Percentiles rank a stretch among this genome's conserved stretches.
Evolutionary conservation across 2,329 filamentous ascomycete species (phyloP).

Genomic region (Aspergillus amoenus): DNA sequence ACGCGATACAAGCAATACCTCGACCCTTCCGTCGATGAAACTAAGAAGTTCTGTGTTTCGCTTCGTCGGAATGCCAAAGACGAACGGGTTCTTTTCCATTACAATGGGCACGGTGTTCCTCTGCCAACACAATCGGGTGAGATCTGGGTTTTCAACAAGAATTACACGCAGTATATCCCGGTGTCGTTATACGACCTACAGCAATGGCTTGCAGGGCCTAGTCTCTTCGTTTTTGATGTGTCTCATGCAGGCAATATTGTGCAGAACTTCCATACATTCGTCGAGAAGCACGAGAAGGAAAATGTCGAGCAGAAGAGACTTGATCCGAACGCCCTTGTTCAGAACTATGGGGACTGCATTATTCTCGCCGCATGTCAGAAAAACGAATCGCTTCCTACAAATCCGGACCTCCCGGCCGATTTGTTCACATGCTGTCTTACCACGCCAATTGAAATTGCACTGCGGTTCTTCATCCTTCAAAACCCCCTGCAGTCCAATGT

Average conservation of each 20-base stretch:
- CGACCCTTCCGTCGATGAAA: constrained; percentile 95
- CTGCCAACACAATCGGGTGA: constrained; percentile 94
- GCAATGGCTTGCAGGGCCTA: constrained; percentile 91
- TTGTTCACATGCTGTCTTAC: constrained; percentile 95
- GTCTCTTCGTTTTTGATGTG: constrained; percentile 96
- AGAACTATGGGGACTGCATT: constrained; percentile 79
- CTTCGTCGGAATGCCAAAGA: constrained; percentile 90
- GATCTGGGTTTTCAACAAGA: constrained; percentile 99
- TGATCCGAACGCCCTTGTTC: constrained; percentile 66
- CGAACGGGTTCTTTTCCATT: constrained; percentile 94
- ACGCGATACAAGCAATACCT: constrained; percentile 98
- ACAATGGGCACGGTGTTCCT: constrained; percentile 96
- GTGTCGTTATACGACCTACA: constrained; percentile 94
- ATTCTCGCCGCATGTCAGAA: constrained; percentile 88
- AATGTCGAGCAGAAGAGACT: constrained; percentile 72
- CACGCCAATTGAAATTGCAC: constrained; percentile 94
- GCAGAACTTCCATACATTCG: constrained; percentile 89
- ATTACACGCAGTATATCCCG: constrained; percentile 97
- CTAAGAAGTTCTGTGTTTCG: constrained; percentile 92
- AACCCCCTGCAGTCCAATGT: constrained; percentile 71
- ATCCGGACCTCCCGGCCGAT: constrained; percentile 88
- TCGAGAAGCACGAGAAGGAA: constrained; percentile 91
- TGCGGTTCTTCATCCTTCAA: constrained; percentile 94
- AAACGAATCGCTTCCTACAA: constrained; percentile 91
- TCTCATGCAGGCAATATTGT: constrained; percentile 96